A percentile compares a stretch with the other conserved stretches of the same genome.
These are phyloP conservation scores for Spathaspora passalidarum DNA, from an alignment of 805 yeast species.

Conservation along the genomic window DNA sequence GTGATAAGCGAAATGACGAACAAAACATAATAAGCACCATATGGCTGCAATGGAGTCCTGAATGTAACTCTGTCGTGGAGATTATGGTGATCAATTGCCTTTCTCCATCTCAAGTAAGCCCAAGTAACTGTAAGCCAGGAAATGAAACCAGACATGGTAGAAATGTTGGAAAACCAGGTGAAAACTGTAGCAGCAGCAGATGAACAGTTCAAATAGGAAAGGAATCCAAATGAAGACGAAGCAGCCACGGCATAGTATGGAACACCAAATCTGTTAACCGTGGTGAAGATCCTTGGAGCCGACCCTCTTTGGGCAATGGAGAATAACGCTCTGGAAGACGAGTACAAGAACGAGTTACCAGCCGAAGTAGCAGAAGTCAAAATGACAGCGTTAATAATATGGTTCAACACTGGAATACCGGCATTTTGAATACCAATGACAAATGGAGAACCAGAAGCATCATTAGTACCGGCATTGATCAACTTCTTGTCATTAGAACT, in stretches of 20 bases:
- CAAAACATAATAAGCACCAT: slow-evolving; percentile 54
- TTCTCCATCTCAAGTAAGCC: slow-evolving; percentile 62
- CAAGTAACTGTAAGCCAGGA: slow-evolving; percentile 56
- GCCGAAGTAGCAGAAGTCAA: slow-evolving; percentile 54
- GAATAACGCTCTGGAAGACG: slow-evolving; percentile 42
- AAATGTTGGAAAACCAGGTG: slow-evolving; percentile 62
- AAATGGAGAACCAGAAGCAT: slow-evolving; percentile 65
- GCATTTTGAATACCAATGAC: slow-evolving; percentile 63
- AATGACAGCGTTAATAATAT: slow-evolving; percentile 60
- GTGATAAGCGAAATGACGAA: slow-evolving; percentile 49
- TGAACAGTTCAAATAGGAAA: slow-evolving; percentile 55
- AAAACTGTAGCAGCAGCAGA: slow-evolving; percentile 53
- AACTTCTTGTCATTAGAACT: slow-evolving; percentile 23
- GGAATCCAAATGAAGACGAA: slow-evolving; percentile 38
- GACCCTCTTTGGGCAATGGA: slow-evolving; percentile 38
- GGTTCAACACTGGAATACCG: slow-evolving; percentile 56
- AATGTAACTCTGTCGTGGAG: slow-evolving; percentile 57
- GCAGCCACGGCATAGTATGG: slow-evolving; percentile 32
- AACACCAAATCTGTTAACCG: slow-evolving; percentile 42
- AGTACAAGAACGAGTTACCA: slow-evolving; percentile 42
- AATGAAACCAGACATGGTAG: slow-evolving; percentile 64
- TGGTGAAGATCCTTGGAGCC: slow-evolving; percentile 35
- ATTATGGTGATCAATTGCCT: slow-evolving; percentile 54
- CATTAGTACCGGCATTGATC: slow-evolving; percentile 19
- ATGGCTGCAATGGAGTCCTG: slow-evolving; percentile 55